phyloP scores from a whole-genome alignment of 2,329 filamentous ascomycete species.

The Aspergillus calidoustus region DNA sequence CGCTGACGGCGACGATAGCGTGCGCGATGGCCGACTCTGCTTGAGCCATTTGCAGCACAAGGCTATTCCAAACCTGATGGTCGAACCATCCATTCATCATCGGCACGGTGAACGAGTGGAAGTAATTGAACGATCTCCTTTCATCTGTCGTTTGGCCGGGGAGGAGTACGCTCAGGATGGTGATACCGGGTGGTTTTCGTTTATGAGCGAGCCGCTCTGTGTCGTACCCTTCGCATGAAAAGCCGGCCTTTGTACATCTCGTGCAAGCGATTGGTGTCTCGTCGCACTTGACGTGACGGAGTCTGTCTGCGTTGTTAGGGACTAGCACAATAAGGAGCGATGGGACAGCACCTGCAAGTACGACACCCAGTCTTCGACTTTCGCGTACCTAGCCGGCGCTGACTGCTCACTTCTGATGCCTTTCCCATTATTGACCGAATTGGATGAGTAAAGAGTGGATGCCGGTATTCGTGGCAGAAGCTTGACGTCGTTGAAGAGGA shows the following conservation, averaged over 20 bases:
- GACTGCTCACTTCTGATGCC: neutral
- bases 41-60: neutral
- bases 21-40: neutral
- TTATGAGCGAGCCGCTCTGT: neutral
- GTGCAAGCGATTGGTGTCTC: neutral
- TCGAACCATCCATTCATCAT: slow-evolving; percentile 5
- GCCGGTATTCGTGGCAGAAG: no score
- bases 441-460: neutral
- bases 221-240: neutral
- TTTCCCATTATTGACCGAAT: neutral
- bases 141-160: neutral
- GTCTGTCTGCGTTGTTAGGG: neutral
- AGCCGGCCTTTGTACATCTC: neutral
- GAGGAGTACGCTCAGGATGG: neutral
- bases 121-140: neutral
- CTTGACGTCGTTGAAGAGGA: no score
- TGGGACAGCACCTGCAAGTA: neutral
- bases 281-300: neutral
- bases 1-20: neutral
- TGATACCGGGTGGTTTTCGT: neutral
- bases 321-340: neutral
- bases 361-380: neutral
- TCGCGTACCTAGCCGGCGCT: neutral
- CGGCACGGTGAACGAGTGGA: neutral
- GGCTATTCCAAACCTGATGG: neutral